Evolutionary conservation across 345 rosid genomes (phyloP).

Genomic region (Raphanus raphanistrum): DNA sequence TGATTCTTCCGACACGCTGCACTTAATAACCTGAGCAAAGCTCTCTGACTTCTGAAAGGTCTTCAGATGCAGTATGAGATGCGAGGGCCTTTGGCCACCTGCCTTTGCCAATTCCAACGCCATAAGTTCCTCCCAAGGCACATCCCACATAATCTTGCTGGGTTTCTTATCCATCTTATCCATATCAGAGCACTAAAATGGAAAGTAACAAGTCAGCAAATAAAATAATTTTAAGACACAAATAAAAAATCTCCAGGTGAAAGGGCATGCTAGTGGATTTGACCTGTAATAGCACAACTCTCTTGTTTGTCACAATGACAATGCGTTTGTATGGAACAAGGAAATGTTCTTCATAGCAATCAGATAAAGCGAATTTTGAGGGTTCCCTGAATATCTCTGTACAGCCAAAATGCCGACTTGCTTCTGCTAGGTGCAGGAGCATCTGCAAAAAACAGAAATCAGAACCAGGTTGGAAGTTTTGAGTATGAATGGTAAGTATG

Average conservation of each 20-base stretch:
- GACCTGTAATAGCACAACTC: slow-evolving; percentile 91
- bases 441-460: slow-evolving; percentile 47
- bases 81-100: slow-evolving; percentile 73
- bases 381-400: slow-evolving; percentile 94
- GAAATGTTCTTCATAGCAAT: slow-evolving; percentile 85
- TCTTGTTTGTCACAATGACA: slow-evolving; percentile 77
- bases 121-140: slow-evolving; percentile 92
- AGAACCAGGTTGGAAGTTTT: slow-evolving; percentile 17
- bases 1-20: slow-evolving; percentile 56
- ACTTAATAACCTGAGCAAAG: slow-evolving; percentile 84
- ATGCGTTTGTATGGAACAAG: slow-evolving; percentile 71
- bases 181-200: slow-evolving; percentile 58
- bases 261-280: slow-evolving; percentile 16
- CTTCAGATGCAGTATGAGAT: slow-evolving; percentile 86
- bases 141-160: slow-evolving; percentile 95
- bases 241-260: slow-evolving; percentile 7
- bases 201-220: slow-evolving; percentile 31
- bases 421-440: slow-evolving; percentile 88
- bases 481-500: slow-evolving; percentile 15
- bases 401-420: slow-evolving; percentile 86
- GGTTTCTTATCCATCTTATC: slow-evolving; percentile 91
- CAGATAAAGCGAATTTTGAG: slow-evolving; percentile 85
- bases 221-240: not conserved
- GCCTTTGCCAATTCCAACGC: slow-evolving; percentile 96
- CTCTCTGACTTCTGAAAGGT: slow-evolving; percentile 76